A percentile compares a stretch with the other conserved stretches of the same genome.
Evolutionary conservation across 768 basidiomycete genomes (phyloP).

Genomic region (Lentinula guzmanii): DNA sequence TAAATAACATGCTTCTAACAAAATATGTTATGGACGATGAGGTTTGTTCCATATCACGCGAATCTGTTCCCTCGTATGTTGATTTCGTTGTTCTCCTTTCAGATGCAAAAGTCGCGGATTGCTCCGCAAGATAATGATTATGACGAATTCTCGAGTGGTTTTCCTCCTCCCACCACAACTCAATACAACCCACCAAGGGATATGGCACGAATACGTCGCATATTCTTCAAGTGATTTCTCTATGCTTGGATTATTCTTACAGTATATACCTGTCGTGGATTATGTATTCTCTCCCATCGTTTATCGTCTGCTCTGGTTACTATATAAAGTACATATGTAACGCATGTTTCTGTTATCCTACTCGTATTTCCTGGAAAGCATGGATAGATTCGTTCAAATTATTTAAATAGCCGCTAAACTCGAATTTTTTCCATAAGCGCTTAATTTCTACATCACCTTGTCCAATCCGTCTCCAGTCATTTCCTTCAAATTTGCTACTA

Average conservation of each 20-base stretch:
- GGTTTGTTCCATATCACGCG: constrained; percentile 30
- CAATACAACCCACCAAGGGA: constrained; percentile 3
- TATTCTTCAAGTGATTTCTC: background rate
- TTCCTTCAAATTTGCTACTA: too few relatives aligned
- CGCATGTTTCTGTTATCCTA: background rate
- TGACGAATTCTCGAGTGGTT: constrained; percentile 20
- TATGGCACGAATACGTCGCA: background rate
- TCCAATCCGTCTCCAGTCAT: too few relatives aligned
- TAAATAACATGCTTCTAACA: constrained; percentile 51
- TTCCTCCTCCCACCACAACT: background rate
- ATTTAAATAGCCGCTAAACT: background rate
- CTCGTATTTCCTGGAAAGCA: background rate
- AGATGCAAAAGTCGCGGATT: constrained; percentile 68
- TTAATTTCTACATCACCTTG: background rate
- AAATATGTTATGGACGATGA: constrained; percentile 64
- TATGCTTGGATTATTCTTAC: background rate
- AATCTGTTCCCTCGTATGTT: background rate
- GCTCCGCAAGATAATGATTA: constrained; percentile 39
- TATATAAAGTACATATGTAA: background rate
- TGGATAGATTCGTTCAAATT: background rate
- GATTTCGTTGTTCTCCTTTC: background rate
- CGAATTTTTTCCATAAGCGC: background rate
- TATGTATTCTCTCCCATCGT: background rate
- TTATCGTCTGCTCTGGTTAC: background rate
- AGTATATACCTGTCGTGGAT: constrained; percentile 4